Conservation (phyloP, 1,284 basidiomycete species). For the Polyporus tsugae region DNA sequence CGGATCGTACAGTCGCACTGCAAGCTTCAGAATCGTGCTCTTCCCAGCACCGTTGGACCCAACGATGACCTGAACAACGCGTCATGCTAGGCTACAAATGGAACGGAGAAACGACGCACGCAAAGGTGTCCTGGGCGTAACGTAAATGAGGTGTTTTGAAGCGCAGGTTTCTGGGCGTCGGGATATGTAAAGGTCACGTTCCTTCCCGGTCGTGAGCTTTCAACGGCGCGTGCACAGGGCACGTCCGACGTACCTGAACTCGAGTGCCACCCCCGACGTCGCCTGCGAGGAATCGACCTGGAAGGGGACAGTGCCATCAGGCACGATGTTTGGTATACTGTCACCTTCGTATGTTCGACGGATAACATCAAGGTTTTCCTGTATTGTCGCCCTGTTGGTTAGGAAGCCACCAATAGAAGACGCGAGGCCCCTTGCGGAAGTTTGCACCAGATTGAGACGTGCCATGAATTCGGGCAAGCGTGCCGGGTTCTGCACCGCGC, state of each 20-base stretch:
- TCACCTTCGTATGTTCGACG: constrained; percentile 49
- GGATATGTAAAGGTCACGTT: constrained; percentile 75
- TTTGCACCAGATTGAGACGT: constrained; percentile 73
- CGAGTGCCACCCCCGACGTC: constrained; percentile 65
- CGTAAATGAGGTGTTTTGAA: constrained; percentile 73
- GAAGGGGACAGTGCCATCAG: constrained; percentile 63
- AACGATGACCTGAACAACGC: constrained; percentile 57
- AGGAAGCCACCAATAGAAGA: constrained; percentile 57
- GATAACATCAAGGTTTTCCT: too few species aligned
- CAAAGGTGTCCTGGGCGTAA: constrained; percentile 77
- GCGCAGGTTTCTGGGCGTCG: constrained; percentile 59
- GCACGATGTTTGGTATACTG: constrained; percentile 65
- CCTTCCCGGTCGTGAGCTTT: not conserved
- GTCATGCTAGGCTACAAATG: not conserved
- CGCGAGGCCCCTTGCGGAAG: constrained; percentile 64
- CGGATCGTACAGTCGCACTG: constrained; percentile 74
- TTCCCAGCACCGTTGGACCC: constrained; percentile 82
- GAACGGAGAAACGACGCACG: constrained; percentile 36
- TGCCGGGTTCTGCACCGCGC: constrained; percentile 71
- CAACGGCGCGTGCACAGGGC: too few species aligned
- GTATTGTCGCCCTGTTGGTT: constrained; percentile 62
- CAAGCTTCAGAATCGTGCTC: constrained; percentile 80
- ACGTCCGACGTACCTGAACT: constrained; percentile 59
- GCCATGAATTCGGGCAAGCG: constrained; percentile 77
- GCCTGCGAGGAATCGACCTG: constrained; percentile 66